Percentiles rank a stretch among this genome's conserved stretches.
Evolutionary conservation across 2,329 filamentous ascomycete species (phyloP).

Genomic region (Metarhizium sp.): DNA sequence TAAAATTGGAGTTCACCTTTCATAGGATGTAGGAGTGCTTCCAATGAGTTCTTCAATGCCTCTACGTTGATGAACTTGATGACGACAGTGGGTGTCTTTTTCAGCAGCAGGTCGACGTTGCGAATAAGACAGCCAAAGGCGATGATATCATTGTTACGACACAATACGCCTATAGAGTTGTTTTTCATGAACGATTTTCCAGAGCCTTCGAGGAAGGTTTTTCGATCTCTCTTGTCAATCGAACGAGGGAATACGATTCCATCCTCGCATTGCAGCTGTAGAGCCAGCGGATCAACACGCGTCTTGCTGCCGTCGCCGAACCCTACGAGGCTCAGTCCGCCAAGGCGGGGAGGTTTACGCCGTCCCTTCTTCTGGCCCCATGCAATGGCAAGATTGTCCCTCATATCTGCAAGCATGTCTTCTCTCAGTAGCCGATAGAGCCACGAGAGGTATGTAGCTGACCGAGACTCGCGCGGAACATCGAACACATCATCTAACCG

Average conservation of each 20-base stretch:
- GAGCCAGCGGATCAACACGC: conserved; percentile 14
- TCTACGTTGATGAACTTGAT: conserved; percentile 40
- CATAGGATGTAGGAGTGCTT: conserved; percentile 25
- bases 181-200: conserved; percentile 43
- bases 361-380: conserved; percentile 34
- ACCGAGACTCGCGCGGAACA: conserved; percentile 23
- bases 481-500: conserved; percentile 39
- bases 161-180: conserved; percentile 50
- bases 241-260: conserved; percentile 31
- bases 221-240: conserved; percentile 18
- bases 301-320: neutral
- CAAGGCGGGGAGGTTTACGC: conserved; percentile 28
- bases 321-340: conserved; percentile 17
- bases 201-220: conserved; percentile 36
- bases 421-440: conserved; percentile 64
- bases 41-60: conserved; percentile 36
- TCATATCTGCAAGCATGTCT: conserved; percentile 59
- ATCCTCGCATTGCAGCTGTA: conserved; percentile 30
- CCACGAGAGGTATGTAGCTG: conserved; percentile 52
- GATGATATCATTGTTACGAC: conserved; percentile 39
- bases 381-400: conserved; percentile 47
- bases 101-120: conserved; percentile 34
- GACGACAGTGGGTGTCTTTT: conserved; percentile 34
- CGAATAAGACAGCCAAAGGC: conserved; percentile 52
- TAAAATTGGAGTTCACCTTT: conserved; percentile 34